phyloP scores from a whole-genome alignment of 192 early-diverging fungal species.

The Linnemannia exigua region DNA sequence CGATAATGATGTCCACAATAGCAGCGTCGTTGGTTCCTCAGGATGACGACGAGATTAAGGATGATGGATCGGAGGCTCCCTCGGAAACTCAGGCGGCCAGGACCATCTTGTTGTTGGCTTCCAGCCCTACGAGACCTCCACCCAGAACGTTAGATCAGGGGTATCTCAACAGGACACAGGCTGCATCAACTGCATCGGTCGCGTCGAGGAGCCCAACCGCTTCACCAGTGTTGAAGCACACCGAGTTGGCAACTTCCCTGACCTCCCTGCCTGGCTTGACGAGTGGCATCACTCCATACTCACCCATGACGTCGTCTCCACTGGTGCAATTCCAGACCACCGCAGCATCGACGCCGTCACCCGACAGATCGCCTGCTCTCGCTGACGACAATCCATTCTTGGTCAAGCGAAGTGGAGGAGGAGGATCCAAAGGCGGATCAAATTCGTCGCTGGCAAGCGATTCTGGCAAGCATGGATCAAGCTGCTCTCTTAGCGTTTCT shows the following conservation, averaged over 20 bases:
- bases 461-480: neutral
- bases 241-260: neutral
- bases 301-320: conserved; percentile 37
- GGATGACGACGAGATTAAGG: neutral
- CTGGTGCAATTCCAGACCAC: conserved; percentile 28
- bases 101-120: conserved; percentile 35
- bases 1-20: conserved; percentile 6
- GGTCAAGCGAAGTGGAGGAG: neutral
- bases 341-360: conserved; percentile 13
- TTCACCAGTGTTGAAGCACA: neutral
- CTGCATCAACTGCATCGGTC: neutral
- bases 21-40: neutral
- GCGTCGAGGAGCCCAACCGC: neutral
- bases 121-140: conserved; percentile 22
- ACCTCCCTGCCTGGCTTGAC: neutral
- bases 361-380: neutral
- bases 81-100: conserved; percentile 26
- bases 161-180: neutral
- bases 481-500: neutral
- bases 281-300: conserved; percentile 13
- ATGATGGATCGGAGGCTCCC: neutral
- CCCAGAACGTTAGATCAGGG: conserved; percentile 15
- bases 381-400: conserved; percentile 8
- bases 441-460: neutral
- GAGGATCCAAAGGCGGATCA: neutral